Base-by-base conservation (phyloP, 2,329 filamentous ascomycete genomes). In the Thermochaetoides dissita region DNA sequence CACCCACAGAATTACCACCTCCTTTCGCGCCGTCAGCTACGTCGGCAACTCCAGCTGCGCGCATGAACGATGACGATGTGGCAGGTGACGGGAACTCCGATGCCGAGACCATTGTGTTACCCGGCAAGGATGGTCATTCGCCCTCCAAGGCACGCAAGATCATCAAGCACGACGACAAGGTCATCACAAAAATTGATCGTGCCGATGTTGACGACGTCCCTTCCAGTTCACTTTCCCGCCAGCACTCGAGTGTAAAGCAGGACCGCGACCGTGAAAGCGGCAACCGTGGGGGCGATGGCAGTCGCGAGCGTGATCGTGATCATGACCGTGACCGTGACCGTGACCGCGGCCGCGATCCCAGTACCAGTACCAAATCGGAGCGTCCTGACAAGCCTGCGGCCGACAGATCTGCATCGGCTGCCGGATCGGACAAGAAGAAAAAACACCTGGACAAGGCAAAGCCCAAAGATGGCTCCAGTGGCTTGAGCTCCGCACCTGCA, bases 71-170 rank as follows among this genome's bases (percentile, higher is more conserved):
- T 43, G 65, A 68, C 36, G 63, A 66, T 46, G 55, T 48, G 34
- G 59, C 53, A 42, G 58, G 63, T 44, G 77, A 79, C 45, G 76
- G 70, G 54, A 76, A 80, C 52, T 84, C 79, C 1, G 79, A 84
- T 55, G 79, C 79, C 38, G 79, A 84, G 61, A 84, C 79, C 10
- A 80, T 83, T 47, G 78, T 84, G 32, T 59, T 82, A 31, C 70
- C 76, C 8, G 75, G 74, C 29, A 81, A 79, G 55, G 72, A 80
- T 55, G 74, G 74, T 34, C 65, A 75, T 53, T 80, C 76, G 24
- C 76, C 75, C 1, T 73, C 74, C 45, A 80, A 80, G 58, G 65
- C 66, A 45, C 70, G 74, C 45, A 80, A 79, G 59, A 65, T 74
- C 37, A 70, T 73, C 53, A 80, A 79, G 56, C 74, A 79, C 49